Evolutionary conservation across 768 basidiomycete genomes (phyloP).

Genomic region (Lactifluus piperatus): DNA sequence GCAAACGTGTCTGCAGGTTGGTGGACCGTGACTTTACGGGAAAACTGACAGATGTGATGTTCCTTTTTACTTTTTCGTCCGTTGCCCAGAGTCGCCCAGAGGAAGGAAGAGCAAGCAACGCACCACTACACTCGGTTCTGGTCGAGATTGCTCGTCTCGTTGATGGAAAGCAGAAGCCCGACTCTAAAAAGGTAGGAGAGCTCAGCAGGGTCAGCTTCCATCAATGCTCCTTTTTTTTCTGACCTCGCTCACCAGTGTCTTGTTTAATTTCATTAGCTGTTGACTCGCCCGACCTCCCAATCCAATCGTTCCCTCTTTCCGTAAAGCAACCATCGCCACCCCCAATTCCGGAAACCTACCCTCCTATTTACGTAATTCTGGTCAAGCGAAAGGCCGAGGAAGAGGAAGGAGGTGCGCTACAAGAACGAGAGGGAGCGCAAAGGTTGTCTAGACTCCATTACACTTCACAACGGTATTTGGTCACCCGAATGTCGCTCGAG

Average conservation of each 20-base stretch:
- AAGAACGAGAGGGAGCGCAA: background rate
- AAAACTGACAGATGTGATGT: conserved; percentile 2
- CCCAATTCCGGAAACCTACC: background rate
- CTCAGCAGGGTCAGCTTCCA: conserved; percentile 19
- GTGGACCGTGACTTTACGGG: conserved; percentile 11
- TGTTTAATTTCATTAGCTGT: background rate
- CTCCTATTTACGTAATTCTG: too few species aligned
- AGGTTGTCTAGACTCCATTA: conserved; percentile 4
- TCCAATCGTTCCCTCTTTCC: background rate
- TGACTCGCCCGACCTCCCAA: background rate
- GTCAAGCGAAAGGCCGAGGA: background rate
- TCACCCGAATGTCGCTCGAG: too few species aligned
- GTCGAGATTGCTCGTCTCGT: conserved; percentile 7
- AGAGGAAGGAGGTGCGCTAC: background rate
- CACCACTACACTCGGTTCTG: conserved; percentile 6
- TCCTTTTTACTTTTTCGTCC: background rate
- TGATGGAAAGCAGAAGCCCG: conserved; percentile 1
- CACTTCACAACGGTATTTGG: too few species aligned
- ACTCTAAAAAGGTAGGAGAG: conserved; percentile 12
- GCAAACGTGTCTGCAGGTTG: conserved; percentile 36
- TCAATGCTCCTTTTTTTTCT: background rate
- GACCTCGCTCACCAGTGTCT: background rate
- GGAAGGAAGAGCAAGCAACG: conserved; percentile 7
- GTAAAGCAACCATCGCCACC: background rate
- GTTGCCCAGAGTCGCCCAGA: conserved; percentile 11